Evolutionary conservation across 441 rosid species (phyloP), one percentile per base, ranked within the genome.

Genomic region (Eugenia klotzschiana): DNA sequence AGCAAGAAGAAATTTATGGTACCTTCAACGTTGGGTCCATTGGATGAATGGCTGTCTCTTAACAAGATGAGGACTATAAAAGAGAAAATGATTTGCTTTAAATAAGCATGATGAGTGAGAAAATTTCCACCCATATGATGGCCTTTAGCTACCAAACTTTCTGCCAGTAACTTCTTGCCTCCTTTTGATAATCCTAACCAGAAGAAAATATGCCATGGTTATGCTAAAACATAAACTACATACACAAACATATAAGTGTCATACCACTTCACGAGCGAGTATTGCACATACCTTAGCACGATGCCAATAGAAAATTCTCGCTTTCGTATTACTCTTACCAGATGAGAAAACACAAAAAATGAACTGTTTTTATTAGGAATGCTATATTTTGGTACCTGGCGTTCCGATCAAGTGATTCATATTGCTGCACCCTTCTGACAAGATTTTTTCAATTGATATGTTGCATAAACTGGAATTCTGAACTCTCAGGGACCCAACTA

Each of bases 1-100:
- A 55, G 22, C 40, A 41, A 53, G 53, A 56, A 29, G 25, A 40
- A 55, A 22, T 69, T 80, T 20, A 50, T 20, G 26, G 23, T 89
- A 94, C 99, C 98, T 93, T 96, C 95, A 27, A 93, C 80, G 86
- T 94, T 96, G 60, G 98, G 93, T 52, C 85, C 89, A 60, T 81
- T 88, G 85, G 94, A 83, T 83, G 98, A 86, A 88, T 79, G 87
- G 83, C 86, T 85, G 85, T 84, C 54, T 51, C 85, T 84, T 81
- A 91, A 46, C 55, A 89, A 85, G 83, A 88, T 79, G 64, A 94
- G 81, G 77, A 89, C 80, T 37, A 88, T 55, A 82, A 93, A 86
- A 80, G 90, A 91, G 80, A 58, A 86, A 77, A 88, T 60, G 81
- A 89, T 33, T 79, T 89, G 51, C 79, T 84, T 87, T 25, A 83